Evolutionary conservation across 768 basidiomycete species (phyloP).

Genomic region (Lentinula detonsa): DNA sequence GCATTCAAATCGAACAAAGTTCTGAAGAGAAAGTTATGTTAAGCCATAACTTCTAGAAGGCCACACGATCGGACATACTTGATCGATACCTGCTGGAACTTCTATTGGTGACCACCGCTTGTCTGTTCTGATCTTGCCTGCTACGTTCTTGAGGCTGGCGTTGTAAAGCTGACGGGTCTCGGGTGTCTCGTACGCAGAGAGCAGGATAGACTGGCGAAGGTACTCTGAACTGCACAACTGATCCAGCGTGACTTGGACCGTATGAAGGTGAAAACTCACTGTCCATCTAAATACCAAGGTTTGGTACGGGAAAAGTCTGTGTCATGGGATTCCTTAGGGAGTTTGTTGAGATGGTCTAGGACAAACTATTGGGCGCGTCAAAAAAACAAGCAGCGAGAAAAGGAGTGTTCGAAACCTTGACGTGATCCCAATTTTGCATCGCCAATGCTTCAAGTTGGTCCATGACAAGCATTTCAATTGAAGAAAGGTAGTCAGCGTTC

Average conservation of each 20-base stretch:
- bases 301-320: constrained; percentile 96
- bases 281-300: constrained; percentile 94
- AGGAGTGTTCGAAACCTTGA: constrained; percentile 53
- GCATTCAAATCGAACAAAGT: constrained; percentile 72
- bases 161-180: constrained; percentile 82
- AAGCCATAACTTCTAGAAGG: neutral
- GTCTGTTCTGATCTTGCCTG: constrained; percentile 74
- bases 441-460: constrained; percentile 90
- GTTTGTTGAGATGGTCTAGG: constrained; percentile 75
- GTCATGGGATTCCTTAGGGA: constrained; percentile 91
- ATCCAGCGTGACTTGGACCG: neutral
- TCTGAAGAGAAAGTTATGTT: constrained; percentile 30
- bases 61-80: constrained; percentile 36
- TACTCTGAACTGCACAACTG: constrained; percentile 57
- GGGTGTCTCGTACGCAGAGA: constrained; percentile 86
- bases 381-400: neutral
- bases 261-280: constrained; percentile 45
- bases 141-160: constrained; percentile 69
- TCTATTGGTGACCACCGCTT: constrained; percentile 65
- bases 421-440: constrained; percentile 99
- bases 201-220: constrained; percentile 83
- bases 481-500: constrained; percentile 86
- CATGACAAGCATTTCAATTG: constrained; percentile 85
- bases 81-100: constrained; percentile 80
- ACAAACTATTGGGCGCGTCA: constrained; percentile 55